Evolutionary conservation across 1,284 basidiomycete genomes (phyloP).

Genomic region (Apiotrichum mycotoxinovorans): DNA sequence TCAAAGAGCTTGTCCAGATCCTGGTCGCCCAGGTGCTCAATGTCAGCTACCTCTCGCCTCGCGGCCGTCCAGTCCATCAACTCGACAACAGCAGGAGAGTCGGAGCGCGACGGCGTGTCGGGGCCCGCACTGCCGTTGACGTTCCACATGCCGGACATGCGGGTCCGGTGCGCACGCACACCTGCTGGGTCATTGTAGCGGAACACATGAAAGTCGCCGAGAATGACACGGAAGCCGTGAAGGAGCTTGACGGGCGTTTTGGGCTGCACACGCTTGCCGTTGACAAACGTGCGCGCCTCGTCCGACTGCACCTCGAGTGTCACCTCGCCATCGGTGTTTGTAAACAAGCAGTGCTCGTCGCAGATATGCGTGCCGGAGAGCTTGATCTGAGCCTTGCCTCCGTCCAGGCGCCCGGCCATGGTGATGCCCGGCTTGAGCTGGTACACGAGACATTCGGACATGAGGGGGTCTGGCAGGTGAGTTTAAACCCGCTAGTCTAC

Average conservation of each 20-base stretch:
- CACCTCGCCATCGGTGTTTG: constrained; percentile 81
- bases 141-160: constrained; percentile 20
- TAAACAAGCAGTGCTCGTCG: constrained; percentile 87
- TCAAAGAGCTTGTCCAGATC: constrained; percentile 91
- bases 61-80: constrained; percentile 93
- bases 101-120: constrained; percentile 55
- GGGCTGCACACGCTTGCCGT: constrained; percentile 11
- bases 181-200: constrained; percentile 63
- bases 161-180: constrained; percentile 66
- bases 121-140: constrained; percentile 1
- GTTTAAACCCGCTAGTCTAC: no score
- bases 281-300: constrained; percentile 66
- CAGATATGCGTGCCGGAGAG: constrained; percentile 88
- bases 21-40: constrained; percentile 86
- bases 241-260: constrained; percentile 45
- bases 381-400: constrained; percentile 79
- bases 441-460: constrained; percentile 75
- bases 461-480: constrained; percentile 44
- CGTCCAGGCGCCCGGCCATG: constrained; percentile 77
- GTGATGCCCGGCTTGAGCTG: constrained; percentile 88
- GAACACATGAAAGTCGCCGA: no score
- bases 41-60: constrained; percentile 80
- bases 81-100: constrained; percentile 50
- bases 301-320: constrained; percentile 66
- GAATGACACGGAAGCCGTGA: constrained; percentile 61